Evolutionary conservation across 1,284 basidiomycete genomes (phyloP), one percentile per base, ranked within the genome.

Genomic region (Cryptococcus sp.): DNA sequence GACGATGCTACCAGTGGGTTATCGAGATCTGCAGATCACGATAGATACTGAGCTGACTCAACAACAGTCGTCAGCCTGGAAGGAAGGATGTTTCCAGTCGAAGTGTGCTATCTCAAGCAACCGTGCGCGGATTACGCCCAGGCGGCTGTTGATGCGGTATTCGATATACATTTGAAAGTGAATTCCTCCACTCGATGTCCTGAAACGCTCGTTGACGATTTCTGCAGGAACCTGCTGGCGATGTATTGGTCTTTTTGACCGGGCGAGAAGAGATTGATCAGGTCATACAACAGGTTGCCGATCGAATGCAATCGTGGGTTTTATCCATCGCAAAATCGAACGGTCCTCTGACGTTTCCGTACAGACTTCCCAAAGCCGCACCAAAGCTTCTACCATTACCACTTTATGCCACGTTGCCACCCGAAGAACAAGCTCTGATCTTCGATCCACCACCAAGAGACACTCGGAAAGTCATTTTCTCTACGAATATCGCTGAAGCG

Each of bases 401-500:
- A 0, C 80, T 99, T 1, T 91, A 98, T 75, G 89, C 95, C 0
- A 93, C 92, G 3, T 81, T 99, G 5, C 84, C 88, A 1, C 87
- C 86, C 0, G 86, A 89, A 47, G 93, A 96, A 70, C 95, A 99
- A 69, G 81, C 89, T 26, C 82, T 83, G 52, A 88, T 94, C 11
- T 98, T 99, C 66, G 84, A 88, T 58, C 84, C 87, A 1, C 79
- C 90, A 17, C 86, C 87, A 19, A 79, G 82, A 38, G 88, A 89
- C 48, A 85, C 83, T 3, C 84, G 96, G 54, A 99, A 99, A 75
- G 87, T 96, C 51, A 87, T 99, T 50, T 84, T 97, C 25, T 85
- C 92, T 1, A 99, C 96, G 0, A 99, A 99, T 73, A 94, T 98
- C 51, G 95, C 96, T 17, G 96, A 99, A 80, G 91, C 95, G 20